Evolutionary conservation across 192 early-diverging fungal species (phyloP).

Genomic region (Blastocladiella britannica): DNA sequence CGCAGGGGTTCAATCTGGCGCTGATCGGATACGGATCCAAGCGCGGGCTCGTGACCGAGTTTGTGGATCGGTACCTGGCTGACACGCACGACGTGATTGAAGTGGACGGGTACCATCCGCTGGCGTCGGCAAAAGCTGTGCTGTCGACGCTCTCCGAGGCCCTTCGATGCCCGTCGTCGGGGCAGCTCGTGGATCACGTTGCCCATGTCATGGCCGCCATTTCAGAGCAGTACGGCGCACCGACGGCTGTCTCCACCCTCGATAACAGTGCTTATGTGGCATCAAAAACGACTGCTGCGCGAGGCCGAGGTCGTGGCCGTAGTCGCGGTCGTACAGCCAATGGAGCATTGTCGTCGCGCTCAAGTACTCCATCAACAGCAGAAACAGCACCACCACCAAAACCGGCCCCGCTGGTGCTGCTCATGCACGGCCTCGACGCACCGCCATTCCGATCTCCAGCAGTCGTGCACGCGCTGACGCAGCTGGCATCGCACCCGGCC

Average conservation of each 20-base stretch:
- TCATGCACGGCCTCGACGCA: slow-evolving; percentile 84
- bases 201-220: slow-evolving; percentile 45
- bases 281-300: too few relatives aligned
- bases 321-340: too few relatives aligned
- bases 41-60: slow-evolving; percentile 48
- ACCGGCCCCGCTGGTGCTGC: slow-evolving; percentile 39
- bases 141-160: neutral
- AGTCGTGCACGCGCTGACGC: slow-evolving; percentile 40
- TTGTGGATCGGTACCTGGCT: slow-evolving; percentile 31
- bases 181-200: slow-evolving; percentile 41
- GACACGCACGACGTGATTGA: slow-evolving; percentile 43
- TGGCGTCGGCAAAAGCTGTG: slow-evolving; percentile 32
- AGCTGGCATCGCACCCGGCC: slow-evolving; percentile 38
- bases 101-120: slow-evolving; percentile 70
- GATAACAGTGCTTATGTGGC: too few relatives aligned
- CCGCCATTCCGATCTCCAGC: slow-evolving; percentile 41
- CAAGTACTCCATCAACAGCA: too few relatives aligned
- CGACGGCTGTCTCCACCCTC: too few relatives aligned
- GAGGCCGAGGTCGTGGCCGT: too few relatives aligned
- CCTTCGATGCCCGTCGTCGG: slow-evolving; percentile 9
- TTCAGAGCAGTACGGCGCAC: slow-evolving; percentile 13
- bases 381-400: too few relatives aligned
- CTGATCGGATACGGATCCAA: slow-evolving; percentile 94
- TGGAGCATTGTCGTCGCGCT: too few relatives aligned
- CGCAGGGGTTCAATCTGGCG: slow-evolving; percentile 62